Percentiles rank a stretch among this genome's conserved stretches.
phyloP scores from a whole-genome alignment of 345 rosid species.

The Salix brachista region DNA sequence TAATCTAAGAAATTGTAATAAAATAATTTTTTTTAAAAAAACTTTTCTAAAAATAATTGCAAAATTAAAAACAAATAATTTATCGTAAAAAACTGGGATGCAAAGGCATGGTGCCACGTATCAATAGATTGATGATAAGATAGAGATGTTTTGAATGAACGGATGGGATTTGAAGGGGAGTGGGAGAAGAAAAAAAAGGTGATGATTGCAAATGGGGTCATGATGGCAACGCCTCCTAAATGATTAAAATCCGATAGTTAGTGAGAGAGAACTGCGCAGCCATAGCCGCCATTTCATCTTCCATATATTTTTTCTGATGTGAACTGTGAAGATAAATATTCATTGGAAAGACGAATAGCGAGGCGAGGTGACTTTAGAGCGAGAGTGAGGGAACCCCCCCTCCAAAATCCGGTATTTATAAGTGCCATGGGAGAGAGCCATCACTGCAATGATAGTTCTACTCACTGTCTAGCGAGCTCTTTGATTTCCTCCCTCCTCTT shows the following conservation, averaged over 20 bases:
- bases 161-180: neutral
- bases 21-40: no score
- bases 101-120: neutral
- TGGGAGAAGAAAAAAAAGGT: conserved; percentile 5
- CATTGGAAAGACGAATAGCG: conserved; percentile 10
- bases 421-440: no score
- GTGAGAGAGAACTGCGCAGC: conserved; percentile 41
- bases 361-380: neutral
- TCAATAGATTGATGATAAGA: neutral
- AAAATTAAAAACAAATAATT: no score
- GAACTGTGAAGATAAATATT: conserved; percentile 10
- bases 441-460: no score
- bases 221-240: conserved; percentile 30
- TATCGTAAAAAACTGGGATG: no score
- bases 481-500: no score
- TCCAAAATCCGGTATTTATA: no score
- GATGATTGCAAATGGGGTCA: conserved; percentile 48
- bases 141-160: neutral
- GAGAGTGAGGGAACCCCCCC: no score
- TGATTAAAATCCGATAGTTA: conserved; percentile 1
- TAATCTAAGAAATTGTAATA: no score
- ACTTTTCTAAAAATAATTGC: no score
- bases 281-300: conserved; percentile 65
- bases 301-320: neutral
- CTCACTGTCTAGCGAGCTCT: no score